Evolutionary conservation across 345 rosid species (phyloP), one percentile per base, ranked within the genome.

Genomic region (Arabidopsis arenosa): DNA sequence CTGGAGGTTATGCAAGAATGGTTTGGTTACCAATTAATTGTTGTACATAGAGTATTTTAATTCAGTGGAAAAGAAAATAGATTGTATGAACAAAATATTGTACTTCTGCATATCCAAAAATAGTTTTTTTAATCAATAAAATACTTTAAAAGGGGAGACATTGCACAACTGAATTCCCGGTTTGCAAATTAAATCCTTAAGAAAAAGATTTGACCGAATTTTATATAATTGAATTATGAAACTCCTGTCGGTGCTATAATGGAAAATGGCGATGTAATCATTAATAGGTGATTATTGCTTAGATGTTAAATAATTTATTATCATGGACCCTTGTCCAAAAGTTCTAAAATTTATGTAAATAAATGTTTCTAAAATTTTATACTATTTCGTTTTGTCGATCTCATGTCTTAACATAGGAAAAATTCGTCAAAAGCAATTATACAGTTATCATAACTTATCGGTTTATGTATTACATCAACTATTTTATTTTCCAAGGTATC

Each of bases 191-290:
- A 17, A 23, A 32, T 63, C 35, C 26, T 30, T 33, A 9, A 36
- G 60, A 56, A 56, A 56, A 56, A 6, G 9, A 14, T 6, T 57
- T 33, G 62, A 57, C 21, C 13, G 21, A 14, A 33, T n/a, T 33
- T 33, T 15, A 32, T 13, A 55, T 28, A 30, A 11, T 73, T 55
- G 7, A 35, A 49, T 26, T 26, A 26, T 49, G 53, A 67, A 67
- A 33, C 70, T 48, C 28, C 61, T 58, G 79, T 75, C 73, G 73
- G 73, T 75, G 79, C 67, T 75, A 58, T 67, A 75, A 75, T 75
- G 78, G 57, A 56, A 56, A 74, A 55, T 75, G 79, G 79, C 61
- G 33, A 67, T 67, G 79, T 75, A 75, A 75, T 75, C 79, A 75
- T 75, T 59, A 75, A 49, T 32, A 59, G 1, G 79, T 75, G 79